Evolutionary conservation across 495 filamentous ascomycete species (phyloP), one percentile per base, ranked within the genome.

Genomic region (Astrothelium subdiscretum): DNA sequence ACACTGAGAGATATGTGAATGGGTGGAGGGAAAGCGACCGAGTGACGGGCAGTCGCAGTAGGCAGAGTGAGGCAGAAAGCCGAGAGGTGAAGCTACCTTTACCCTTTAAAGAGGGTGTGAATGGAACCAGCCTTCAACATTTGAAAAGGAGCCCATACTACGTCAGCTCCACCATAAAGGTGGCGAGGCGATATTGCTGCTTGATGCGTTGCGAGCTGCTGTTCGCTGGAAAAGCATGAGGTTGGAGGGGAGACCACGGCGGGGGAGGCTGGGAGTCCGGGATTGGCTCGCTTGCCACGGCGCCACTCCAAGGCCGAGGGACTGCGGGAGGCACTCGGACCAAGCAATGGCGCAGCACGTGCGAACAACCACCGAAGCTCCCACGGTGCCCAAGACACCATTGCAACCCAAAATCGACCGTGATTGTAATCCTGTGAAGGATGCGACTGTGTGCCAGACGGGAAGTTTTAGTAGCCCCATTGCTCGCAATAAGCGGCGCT

Each of bases 261-360:
- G 48, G 48, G 48, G 24, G 48, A 54, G 48, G 48, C 48, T 54
- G 48, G 48, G 48, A 26, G 48, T 27, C 48, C 10, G 42, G 58
- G 60, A 63, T 35, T 57, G 62, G 58, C 57, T 59, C 57, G 57
- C 57, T 59, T 59, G 31, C 38, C 35, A 27, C 59, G 15, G 26
- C 40, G n/a, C n/a, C n/a, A n/a, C n/a, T n/a, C n/a, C n/a, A n/a
- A 48, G 27, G 59, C 35, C 59, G 40, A 40, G 31, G 57, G n/a
- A n/a, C n/a, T n/a, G n/a, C n/a, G n/a, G n/a, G n/a, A n/a, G n/a
- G n/a, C n/a, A n/a, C n/a, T n/a, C n/a, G n/a, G n/a, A n/a, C n/a
- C n/a, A n/a, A n/a, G n/a, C n/a, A n/a, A n/a, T n/a, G n/a, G n/a
- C n/a, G n/a, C n/a, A n/a, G n/a, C n/a, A n/a, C n/a, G n/a, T n/a